Conservation (phyloP, 2,329 filamentous ascomycete species). For the Dothideomycetes sp. region DNA sequence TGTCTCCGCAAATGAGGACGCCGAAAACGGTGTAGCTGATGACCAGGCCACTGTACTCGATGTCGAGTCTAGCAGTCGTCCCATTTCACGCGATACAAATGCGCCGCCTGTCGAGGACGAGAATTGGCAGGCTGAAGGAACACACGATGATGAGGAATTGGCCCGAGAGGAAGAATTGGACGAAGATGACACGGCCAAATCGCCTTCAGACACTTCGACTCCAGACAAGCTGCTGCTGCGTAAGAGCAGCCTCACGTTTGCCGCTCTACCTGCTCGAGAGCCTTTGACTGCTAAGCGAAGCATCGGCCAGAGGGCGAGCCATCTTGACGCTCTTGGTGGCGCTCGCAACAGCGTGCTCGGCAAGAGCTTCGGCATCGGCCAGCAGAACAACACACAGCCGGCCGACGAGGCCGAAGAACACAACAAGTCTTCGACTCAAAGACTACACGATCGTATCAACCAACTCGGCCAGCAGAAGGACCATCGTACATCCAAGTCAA, state of each 20-base stretch:
- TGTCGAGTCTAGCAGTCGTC: conserved; percentile 13
- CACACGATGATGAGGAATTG: conserved; percentile 21
- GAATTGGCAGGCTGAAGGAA: conserved; percentile 13
- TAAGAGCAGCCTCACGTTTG: conserved; percentile 93
- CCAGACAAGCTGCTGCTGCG: conserved; percentile 68
- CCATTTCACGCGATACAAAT: conserved; percentile 3
- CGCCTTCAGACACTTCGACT: conserved; percentile 61
- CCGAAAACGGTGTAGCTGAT: conserved; percentile 26
- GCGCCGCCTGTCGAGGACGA: conserved; percentile 14
- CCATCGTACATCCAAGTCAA: conserved; percentile 34
- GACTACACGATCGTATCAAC: conserved; percentile 86
- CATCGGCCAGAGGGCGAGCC: conserved; percentile 64
- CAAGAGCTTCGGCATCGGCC: conserved; percentile 49
- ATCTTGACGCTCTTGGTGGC: conserved; percentile 51
- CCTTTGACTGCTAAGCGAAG: conserved; percentile 78
- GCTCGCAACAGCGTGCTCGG: conserved; percentile 63
- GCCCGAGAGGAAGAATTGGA: conserved; percentile 32
- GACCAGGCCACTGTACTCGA: conserved; percentile 24
- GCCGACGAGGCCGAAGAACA: conserved; percentile 49
- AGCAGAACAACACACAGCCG: conserved; percentile 34
- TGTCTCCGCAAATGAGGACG: conserved; percentile 39
- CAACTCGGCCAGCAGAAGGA: conserved; percentile 51
- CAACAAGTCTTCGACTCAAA: conserved; percentile 87
- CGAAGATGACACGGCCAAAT: conserved; percentile 38
- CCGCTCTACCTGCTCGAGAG: conserved; percentile 82